Conservation (phyloP, 2,329 filamentous ascomycete genomes). For the Xylaria sp. region DNA sequence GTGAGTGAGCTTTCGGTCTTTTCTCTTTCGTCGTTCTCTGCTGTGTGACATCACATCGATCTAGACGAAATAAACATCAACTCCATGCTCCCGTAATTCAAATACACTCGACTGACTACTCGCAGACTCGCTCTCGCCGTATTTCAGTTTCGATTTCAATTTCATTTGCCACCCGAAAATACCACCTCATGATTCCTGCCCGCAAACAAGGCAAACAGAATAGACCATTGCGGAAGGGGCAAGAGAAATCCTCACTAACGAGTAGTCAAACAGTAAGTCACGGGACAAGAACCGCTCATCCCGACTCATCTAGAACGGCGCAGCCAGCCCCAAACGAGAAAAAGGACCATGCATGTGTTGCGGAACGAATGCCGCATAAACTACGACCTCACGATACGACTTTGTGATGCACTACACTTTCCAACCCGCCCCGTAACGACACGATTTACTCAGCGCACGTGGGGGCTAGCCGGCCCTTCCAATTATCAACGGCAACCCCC, state of each 20-base stretch:
- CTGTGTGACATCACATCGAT: neutral
- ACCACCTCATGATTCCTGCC: neutral
- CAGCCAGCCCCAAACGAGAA: neutral
- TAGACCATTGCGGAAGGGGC: neutral
- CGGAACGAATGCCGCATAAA: neutral
- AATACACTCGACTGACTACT: neutral
- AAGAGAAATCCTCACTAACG: neutral
- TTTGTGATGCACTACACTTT: neutral
- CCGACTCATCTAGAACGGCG: neutral
- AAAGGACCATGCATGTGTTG: constrained; percentile 1
- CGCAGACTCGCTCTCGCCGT: no score
- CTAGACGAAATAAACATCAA: neutral
- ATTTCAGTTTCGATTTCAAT: neutral
- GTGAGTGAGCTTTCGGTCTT: neutral
- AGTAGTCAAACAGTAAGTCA: neutral
- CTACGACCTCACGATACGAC: neutral
- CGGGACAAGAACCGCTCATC: neutral
- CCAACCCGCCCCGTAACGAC: neutral
- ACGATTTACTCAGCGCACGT: neutral
- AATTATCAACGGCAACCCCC: neutral
- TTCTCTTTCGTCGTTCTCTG: no score
- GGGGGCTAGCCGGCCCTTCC: neutral
- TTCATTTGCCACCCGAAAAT: neutral
- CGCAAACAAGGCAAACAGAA: neutral
- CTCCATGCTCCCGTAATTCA: neutral